Percentiles rank a stretch among this genome's conserved stretches.
phyloP scores from a whole-genome alignment of 2,329 filamentous ascomycete genomes.

The Stagonosporopsis rhizophila region DNA sequence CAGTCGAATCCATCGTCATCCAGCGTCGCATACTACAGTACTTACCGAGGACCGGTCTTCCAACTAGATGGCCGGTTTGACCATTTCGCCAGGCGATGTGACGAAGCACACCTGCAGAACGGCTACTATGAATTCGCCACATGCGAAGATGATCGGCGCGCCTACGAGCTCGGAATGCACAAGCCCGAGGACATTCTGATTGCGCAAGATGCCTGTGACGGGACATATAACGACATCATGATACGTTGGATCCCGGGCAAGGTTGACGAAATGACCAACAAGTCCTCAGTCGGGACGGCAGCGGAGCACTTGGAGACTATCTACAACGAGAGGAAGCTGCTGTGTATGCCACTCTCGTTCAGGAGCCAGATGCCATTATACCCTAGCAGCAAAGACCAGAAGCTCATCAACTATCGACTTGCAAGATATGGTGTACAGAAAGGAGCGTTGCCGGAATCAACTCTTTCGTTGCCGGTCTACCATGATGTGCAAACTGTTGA shows the following conservation, averaged over 20 bases:
- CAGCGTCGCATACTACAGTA: slow-evolving; percentile 16
- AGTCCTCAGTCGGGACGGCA: slow-evolving; percentile 15
- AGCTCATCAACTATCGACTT: slow-evolving; percentile 1
- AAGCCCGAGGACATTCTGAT: slow-evolving; percentile 27
- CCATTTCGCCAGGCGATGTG: slow-evolving; percentile 9
- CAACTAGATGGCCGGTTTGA: slow-evolving; percentile 17
- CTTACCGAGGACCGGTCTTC: slow-evolving; percentile 8
- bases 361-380: slow-evolving; percentile 24
- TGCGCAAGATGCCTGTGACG: slow-evolving; percentile 18
- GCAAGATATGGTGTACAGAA: slow-evolving; percentile 1
- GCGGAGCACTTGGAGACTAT: slow-evolving; percentile 22
- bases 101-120: slow-evolving; percentile 5
- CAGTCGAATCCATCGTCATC: neutral
- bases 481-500: too few species aligned
- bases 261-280: slow-evolving; percentile 7
- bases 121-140: slow-evolving; percentile 30
- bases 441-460: neutral
- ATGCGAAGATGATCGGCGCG: slow-evolving; percentile 23
- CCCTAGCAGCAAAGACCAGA: slow-evolving; percentile 7
- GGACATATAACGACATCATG: slow-evolving; percentile 18
- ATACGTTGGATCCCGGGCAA: slow-evolving; percentile 27
- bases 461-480: neutral
- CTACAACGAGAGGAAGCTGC: slow-evolving; percentile 19
- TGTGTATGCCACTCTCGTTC: slow-evolving; percentile 21
- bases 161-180: slow-evolving; percentile 17